Conservation (phyloP, 2,329 filamentous ascomycete species). For the Neonectria punicea region DNA sequence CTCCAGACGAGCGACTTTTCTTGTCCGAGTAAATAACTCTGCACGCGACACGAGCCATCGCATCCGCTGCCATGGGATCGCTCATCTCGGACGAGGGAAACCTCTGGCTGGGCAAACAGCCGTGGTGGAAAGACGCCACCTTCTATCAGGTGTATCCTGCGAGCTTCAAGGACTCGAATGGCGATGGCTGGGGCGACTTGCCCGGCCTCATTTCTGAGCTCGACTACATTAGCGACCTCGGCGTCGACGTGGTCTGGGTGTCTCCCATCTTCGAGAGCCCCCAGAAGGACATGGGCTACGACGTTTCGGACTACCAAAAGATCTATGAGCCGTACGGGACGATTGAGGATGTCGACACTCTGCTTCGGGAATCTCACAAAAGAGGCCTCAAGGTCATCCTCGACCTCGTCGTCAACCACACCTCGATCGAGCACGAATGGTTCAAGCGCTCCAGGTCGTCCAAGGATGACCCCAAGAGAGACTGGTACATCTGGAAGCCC, state of each 20-base stretch:
- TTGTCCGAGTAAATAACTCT: background rate
- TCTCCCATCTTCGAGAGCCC: constrained; percentile 65
- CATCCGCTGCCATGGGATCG: constrained; percentile 46
- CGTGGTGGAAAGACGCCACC: constrained; percentile 59
- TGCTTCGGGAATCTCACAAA: constrained; percentile 69
- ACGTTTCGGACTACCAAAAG: constrained; percentile 74
- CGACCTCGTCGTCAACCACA: constrained; percentile 80
- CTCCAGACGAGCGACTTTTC: background rate
- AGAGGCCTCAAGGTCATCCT: constrained; percentile 75
- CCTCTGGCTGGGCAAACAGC: constrained; percentile 47
- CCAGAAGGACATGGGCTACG: constrained; percentile 77
- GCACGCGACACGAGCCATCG: background rate
- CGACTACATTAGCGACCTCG: constrained; percentile 71
- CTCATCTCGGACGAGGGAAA: constrained; percentile 46
- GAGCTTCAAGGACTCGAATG: constrained; percentile 66
- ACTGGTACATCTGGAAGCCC: constrained; percentile 75
- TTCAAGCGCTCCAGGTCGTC: constrained; percentile 65
- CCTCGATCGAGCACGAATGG: constrained; percentile 65
- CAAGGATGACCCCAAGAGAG: constrained; percentile 62
- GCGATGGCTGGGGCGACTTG: constrained; percentile 73
- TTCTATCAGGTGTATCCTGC: constrained; percentile 68
- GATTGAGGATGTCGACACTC: constrained; percentile 70
- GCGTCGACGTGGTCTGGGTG: constrained; percentile 71
- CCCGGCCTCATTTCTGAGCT: constrained; percentile 72
- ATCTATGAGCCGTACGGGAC: constrained; percentile 76